Evolutionary conservation across 2,329 filamentous ascomycete species (phyloP), one percentile per base, ranked within the genome.

Genomic region (Aspergillus sp.): DNA sequence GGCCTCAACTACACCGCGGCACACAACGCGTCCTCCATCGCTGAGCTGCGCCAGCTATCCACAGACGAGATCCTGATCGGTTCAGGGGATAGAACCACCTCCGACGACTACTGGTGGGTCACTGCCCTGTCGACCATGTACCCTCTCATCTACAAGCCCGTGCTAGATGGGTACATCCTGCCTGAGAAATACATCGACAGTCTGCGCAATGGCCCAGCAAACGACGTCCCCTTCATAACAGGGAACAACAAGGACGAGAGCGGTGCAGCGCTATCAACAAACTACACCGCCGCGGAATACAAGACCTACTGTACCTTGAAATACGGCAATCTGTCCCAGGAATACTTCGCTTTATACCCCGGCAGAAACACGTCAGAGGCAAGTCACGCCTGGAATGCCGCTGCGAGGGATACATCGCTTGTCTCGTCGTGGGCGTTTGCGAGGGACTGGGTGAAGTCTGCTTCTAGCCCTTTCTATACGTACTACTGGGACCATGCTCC

Each of bases 401-500:
- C 67, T 27, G 62, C 64, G 22, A 63, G 67, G 8, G 66, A 71
- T 55, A 61, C 62, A 33, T 66, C 63, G 1, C 45, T 66, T 3
- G 34, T 70, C 17, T 63, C 66, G 3, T 68, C 64, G 3, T 73
- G 70, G 69, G 61, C 65, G 39, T 72, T 65, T 20, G 70, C 66
- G 5, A 68, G 56, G 1, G 60, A 66, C n/a, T 70, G 70, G 66
- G 65, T 62, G 55, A 67, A 66, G 53, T 40, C 61, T 19, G 66
- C 69, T 17, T 57, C 62, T 7, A 41, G 58, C 3, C 59, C 68
- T 1, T 65, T 75, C 53, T 76, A 71, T 58, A 75, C 70, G 2
- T 75, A 75, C 57, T 70, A 68, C 62, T 76, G 71, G 69, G 66
- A 64, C 48, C 73, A 75, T 49, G 73, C 73, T 2, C 73, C 70